Evolutionary conservation across 208 protist genomes (phyloP), one percentile per base, ranked within the genome.

Genomic region (Vickermania spadyakhi): DNA sequence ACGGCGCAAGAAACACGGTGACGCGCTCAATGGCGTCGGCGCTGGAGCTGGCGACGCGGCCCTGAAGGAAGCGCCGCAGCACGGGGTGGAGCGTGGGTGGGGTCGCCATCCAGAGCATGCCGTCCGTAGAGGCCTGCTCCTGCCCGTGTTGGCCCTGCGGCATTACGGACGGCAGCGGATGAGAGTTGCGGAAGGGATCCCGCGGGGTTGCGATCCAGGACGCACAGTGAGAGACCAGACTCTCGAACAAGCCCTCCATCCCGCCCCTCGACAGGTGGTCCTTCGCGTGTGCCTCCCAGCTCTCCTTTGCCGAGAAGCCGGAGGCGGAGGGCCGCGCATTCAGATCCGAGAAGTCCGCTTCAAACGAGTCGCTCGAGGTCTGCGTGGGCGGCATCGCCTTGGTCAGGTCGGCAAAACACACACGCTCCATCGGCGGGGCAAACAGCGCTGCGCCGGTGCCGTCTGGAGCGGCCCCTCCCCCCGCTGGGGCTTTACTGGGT

Each of bases 1-100:
- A 79, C 26, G 80, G 74, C 2, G 81, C 82, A 45, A 94, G 68
- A 25, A 94, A 62, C 36, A 81, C 82, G 25, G 84, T 94, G 54
- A 94, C 86, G 21, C 88, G 81, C 68, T 94, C 88, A 77, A 94
- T 90, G 63, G 82, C 82, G 45, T 94, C 88, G 2, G 88, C 88
- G 26, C 84, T 73, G 1, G 84, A 91, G 5, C 79, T 90, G n/a
- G 80, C 79, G 14, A 72, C 62, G 54, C 73, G 68, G 18, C 88
- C 84, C 13, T 73, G 62, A 56, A 94, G 60, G 50, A 81, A 87
- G 28, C 69, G 68, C 21, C 73, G 66, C 60, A 94, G 64, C 25
- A 89, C 31, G 23, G 79, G 80, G 63, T 91, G 75, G 55, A 94
- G 70, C 30, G 75, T 69, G 50, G 64, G 70, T 41, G 88, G 88